Evolutionary conservation across 2,329 filamentous ascomycete species (phyloP), one percentile per base, ranked within the genome.

Genomic region (Rhinocladiella similis): DNA sequence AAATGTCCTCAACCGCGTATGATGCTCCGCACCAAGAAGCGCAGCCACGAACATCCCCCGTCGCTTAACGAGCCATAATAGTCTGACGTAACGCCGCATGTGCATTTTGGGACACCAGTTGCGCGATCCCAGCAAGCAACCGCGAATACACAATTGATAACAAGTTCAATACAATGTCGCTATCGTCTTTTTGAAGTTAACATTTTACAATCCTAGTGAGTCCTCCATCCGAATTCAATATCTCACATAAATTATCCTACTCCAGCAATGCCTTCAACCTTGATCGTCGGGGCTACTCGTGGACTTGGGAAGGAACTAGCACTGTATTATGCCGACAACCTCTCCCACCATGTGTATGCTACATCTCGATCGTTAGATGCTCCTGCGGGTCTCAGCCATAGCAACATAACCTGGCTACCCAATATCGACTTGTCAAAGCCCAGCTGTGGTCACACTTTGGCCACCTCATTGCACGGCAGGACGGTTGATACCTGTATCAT

Each of bases 251-350:
- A n/a, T 13, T 16, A 14, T 29, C 14, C 19, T 29, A 9, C 22
- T 6, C 43, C n/a, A 16, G 10, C n/a, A 46, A 20, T 58, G 56
- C 47, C 47, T 9, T 54, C 56, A 2, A 49, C 87, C 33, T 78
- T 90, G 2, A 77, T 90, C 25, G 76, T 90, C 25, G 87, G 87
- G 47, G 86, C 84, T 2, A 89, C 86, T 1, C 79, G 87, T 41
- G 87, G 87, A 51, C 78, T 90, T 3, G 87, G 87, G 3, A 82
- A 81, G 47, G 81, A 82, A 16, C 75, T 90, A 25, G 77, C 77
- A 27, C 81, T 82, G 61, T 72, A 78, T 47, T 89, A 90, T 65
- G 77, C 80, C 19, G 70, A 75, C 2, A 66, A 77, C 14, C 65
- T 69, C 10, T 69, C 72, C 27, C 79, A 77, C 45, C 73, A 71